Percentiles rank a stretch among this genome's conserved stretches.
Conservation (phyloP, 495 filamentous ascomycete species). For the Hyaloscypha bicolor region DNA sequence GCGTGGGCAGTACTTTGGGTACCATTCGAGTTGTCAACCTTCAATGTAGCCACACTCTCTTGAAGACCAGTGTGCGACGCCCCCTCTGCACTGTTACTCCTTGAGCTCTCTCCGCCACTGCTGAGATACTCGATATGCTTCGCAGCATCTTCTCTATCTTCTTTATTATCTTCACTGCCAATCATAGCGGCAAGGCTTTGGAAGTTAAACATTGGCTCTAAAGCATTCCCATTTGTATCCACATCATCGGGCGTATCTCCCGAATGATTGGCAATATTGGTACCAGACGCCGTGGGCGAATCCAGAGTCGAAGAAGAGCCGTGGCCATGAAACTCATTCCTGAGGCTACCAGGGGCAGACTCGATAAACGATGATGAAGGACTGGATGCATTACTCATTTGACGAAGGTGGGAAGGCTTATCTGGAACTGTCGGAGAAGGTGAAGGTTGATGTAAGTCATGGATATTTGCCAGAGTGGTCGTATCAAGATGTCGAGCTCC, state of each 20-base stretch:
- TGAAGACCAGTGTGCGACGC: conserved; percentile 14
- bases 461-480: conserved; percentile 22
- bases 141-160: conserved; percentile 33
- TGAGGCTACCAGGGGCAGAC: conserved; percentile 57
- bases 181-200: conserved; percentile 85
- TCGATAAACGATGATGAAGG: conserved; percentile 74
- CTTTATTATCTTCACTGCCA: conserved; percentile 61
- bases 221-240: conserved; percentile 40
- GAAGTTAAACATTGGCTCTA: conserved; percentile 90
- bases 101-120: conserved; percentile 18
- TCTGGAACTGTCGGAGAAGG: conserved; percentile 42
- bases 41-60: conserved; percentile 32
- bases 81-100: background rate
- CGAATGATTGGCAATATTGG: conserved; percentile 37
- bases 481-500: conserved; percentile 29
- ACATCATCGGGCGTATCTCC: conserved; percentile 46
- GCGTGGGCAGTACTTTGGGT: background rate
- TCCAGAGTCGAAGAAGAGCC: conserved; percentile 49
- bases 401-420: conserved; percentile 69
- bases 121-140: conserved; percentile 45
- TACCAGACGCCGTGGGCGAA: conserved; percentile 44
- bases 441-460: conserved; percentile 38
- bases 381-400: conserved; percentile 83
- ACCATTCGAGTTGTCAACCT: conserved; percentile 9
- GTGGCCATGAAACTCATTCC: conserved; percentile 34